A percentile compares a stretch with the other conserved stretches of the same genome.
phyloP scores from a whole-genome alignment of 345 rosid species.

The Tarenaya hassleriana region DNA sequence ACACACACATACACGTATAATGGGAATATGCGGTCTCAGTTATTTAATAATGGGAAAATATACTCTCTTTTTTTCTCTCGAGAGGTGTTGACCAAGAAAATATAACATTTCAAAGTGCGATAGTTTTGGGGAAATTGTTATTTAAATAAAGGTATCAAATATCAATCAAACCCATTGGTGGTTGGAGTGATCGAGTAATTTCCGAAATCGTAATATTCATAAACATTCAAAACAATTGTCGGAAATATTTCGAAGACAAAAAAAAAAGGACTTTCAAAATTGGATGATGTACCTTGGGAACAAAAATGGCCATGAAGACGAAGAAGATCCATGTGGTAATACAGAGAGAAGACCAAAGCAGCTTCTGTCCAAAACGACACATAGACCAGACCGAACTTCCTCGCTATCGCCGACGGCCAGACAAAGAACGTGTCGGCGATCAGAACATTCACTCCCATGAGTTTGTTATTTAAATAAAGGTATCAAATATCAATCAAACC shows the following conservation, averaged over 20 bases:
- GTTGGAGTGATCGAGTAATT: too few species aligned
- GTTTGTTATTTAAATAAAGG: too few species aligned
- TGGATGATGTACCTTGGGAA: constrained; percentile 31
- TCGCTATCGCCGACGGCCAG: constrained; percentile 47
- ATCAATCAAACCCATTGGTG: too few species aligned
- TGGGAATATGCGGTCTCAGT: too few species aligned
- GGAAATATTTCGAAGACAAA: not conserved
- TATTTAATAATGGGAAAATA: too few species aligned
- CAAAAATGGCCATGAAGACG: constrained; percentile 47
- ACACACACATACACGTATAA: too few species aligned
- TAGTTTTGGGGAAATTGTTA: too few species aligned
- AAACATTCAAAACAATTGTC: not conserved
- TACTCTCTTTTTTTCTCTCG: too few species aligned
- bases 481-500: too few species aligned
- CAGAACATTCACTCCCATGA: constrained; percentile 35
- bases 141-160: too few species aligned
- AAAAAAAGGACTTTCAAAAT: not conserved
- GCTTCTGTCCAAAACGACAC: constrained; percentile 71
- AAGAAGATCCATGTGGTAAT: constrained; percentile 52
- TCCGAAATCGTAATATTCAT: not conserved
- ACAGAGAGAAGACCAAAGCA: constrained; percentile 49
- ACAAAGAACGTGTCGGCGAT: constrained; percentile 60
- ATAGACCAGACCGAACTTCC: constrained; percentile 38
- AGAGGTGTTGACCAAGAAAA: too few species aligned
- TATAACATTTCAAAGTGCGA: too few species aligned